These are phyloP conservation scores for Fistulifera solaris DNA, from an alignment of 108 stramenopile genomes.

Conservation along the genomic window DNA sequence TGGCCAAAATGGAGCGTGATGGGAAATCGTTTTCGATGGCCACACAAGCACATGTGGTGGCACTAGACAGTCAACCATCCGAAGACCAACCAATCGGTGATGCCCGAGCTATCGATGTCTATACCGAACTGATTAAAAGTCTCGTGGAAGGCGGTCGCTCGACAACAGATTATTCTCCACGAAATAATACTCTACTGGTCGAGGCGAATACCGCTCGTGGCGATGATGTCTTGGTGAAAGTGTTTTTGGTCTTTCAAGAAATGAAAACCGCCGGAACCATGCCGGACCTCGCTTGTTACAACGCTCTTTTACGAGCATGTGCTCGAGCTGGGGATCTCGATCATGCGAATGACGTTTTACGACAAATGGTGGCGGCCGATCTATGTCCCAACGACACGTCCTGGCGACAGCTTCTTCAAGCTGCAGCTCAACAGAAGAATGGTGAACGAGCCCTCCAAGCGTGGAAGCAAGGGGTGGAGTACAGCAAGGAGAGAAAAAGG, in stretches of 20 bases:
- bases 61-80: not conserved
- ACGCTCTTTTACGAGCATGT: constrained; percentile 67
- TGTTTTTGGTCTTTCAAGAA: constrained; percentile 75
- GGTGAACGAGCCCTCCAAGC: constrained; percentile 42
- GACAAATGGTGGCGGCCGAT: constrained; percentile 36
- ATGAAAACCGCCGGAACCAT: constrained; percentile 59
- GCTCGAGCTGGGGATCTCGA: constrained; percentile 63
- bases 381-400: constrained; percentile 56
- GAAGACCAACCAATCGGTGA: not conserved
- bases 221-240: constrained; percentile 35
- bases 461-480: constrained; percentile 45
- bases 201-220: constrained; percentile 8
- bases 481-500: constrained; percentile 6
- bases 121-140: constrained; percentile 63
- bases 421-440: constrained; percentile 43
- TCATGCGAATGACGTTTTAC: constrained; percentile 37
- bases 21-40: not conserved
- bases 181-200: not conserved
- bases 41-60: not conserved
- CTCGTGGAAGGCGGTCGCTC: constrained; percentile 10
- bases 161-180: not conserved
- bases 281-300: constrained; percentile 79
- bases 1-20: constrained; percentile 36
- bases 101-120: constrained; percentile 62
- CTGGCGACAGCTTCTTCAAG: constrained; percentile 52